Conservation (phyloP, 768 basidiomycete species). For the Melanogaster broomeanus region DNA sequence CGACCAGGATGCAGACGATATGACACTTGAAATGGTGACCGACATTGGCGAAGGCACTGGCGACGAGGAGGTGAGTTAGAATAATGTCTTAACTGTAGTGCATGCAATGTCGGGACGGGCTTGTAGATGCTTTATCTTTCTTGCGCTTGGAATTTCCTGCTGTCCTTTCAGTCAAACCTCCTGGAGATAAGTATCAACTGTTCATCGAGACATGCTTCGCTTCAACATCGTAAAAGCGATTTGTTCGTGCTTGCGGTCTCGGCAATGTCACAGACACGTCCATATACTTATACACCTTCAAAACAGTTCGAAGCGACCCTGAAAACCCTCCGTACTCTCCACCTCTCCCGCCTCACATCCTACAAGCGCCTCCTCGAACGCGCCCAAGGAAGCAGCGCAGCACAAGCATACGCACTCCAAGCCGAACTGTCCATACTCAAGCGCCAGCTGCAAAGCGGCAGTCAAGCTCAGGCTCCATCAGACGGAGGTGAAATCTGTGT, state of each 20-base stretch:
- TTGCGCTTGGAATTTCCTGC: background rate
- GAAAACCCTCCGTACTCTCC: conserved; percentile 40
- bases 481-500: conserved; percentile 37
- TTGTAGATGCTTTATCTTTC: conserved; percentile 1
- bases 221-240: too few relatives aligned
- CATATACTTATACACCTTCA: conserved; percentile 2
- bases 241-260: background rate
- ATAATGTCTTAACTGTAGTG: background rate
- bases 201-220: too few relatives aligned
- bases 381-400: conserved; percentile 74
- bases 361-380: conserved; percentile 82
- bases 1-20: conserved; percentile 53
- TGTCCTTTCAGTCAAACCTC: too few relatives aligned
- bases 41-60: conserved; percentile 55
- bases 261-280: background rate
- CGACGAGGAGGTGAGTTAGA: conserved; percentile 64
- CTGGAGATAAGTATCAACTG: too few relatives aligned
- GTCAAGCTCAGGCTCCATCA: conserved; percentile 6
- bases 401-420: conserved; percentile 84
- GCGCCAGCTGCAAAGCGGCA: conserved; percentile 34
- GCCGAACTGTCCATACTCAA: conserved; percentile 75
- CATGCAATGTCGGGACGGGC: background rate
- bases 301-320: conserved; percentile 47
- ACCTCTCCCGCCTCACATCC: conserved; percentile 60
- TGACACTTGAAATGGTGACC: conserved; percentile 74